Conservation (phyloP, 2,329 filamentous ascomycete genomes). For the Fusarium sp. region DNA sequence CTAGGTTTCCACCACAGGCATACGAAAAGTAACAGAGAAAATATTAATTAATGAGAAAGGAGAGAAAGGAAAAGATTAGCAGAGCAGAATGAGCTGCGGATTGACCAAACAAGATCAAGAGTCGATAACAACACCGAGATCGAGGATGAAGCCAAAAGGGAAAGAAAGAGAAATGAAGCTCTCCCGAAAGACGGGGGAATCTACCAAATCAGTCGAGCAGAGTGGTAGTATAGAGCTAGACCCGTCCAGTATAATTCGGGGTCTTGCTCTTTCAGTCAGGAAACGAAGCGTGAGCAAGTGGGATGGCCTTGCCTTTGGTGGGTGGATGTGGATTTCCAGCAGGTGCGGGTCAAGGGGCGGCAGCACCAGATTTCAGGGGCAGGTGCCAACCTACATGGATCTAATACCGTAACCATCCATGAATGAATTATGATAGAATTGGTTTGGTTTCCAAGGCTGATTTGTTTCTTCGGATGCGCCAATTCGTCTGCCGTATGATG, state of each 20-base stretch:
- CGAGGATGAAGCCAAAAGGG: constrained; percentile 10
- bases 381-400: constrained; percentile 35
- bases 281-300: constrained; percentile 10
- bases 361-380: constrained; percentile 43
- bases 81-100: constrained; percentile 16
- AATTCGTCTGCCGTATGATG: background rate
- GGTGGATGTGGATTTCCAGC: constrained; percentile 9
- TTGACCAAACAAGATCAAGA: constrained; percentile 5
- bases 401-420: constrained; percentile 9
- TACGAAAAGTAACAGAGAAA: background rate
- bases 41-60: constrained; percentile 22
- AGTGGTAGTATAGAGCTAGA: constrained; percentile 13
- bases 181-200: constrained; percentile 39
- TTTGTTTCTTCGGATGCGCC: background rate
- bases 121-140: constrained; percentile 11
- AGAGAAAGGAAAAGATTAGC: constrained; percentile 24
- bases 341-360: constrained; percentile 36
- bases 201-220: constrained; percentile 30
- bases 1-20: constrained; percentile 7
- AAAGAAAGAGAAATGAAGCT: constrained; percentile 32
- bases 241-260: constrained; percentile 38
- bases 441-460: background rate
- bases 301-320: background rate
- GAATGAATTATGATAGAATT: constrained; percentile 1
- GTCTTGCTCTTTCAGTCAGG: constrained; percentile 33